phyloP scores from a whole-genome alignment of 1,284 basidiomycete species.

The Irpex rosettiformis region DNA sequence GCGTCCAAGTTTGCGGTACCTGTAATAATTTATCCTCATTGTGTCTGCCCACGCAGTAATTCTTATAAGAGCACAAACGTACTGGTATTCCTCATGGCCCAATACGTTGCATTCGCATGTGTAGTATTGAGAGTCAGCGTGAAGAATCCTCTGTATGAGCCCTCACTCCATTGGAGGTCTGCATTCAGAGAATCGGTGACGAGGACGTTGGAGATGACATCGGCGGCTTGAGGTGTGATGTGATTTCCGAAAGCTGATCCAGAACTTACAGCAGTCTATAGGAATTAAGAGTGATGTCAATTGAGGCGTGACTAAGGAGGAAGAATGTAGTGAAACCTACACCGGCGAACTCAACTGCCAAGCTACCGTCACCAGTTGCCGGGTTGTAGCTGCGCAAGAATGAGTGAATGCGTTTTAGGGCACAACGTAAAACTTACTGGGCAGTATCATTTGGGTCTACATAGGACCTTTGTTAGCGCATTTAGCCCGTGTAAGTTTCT shows the following conservation, averaged over 20 bases:
- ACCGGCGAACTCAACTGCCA: conserved; percentile 67
- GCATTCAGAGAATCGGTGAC: conserved; percentile 40
- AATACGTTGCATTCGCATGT: conserved; percentile 52
- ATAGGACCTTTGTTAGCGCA: not conserved
- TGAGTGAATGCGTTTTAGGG: conserved; percentile 5
- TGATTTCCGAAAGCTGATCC: conserved; percentile 46
- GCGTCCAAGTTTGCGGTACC: conserved; percentile 46
- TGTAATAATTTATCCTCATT: conserved; percentile 13
- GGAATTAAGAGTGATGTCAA: not conserved
- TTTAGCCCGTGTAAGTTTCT: not conserved
- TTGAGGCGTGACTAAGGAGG: not conserved
- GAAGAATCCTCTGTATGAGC: conserved; percentile 61
- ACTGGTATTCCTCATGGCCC: conserved; percentile 55
- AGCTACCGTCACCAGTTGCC: conserved; percentile 47
- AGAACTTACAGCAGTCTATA: conserved; percentile 41
- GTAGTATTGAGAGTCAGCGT: conserved; percentile 45
- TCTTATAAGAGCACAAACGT: too few relatives aligned
- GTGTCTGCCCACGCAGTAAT: not conserved
- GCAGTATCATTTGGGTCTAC: conserved; percentile 48
- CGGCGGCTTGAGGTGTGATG: conserved; percentile 37
- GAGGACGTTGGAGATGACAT: conserved; percentile 37
- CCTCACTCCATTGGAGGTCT: conserved; percentile 65
- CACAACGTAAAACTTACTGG: conserved; percentile 30
- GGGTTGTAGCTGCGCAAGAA: conserved; percentile 44
- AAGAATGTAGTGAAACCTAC: conserved; percentile 28